phyloP scores from a whole-genome alignment of 495 filamentous ascomycete species.

The Talaromyces thailandensis region DNA sequence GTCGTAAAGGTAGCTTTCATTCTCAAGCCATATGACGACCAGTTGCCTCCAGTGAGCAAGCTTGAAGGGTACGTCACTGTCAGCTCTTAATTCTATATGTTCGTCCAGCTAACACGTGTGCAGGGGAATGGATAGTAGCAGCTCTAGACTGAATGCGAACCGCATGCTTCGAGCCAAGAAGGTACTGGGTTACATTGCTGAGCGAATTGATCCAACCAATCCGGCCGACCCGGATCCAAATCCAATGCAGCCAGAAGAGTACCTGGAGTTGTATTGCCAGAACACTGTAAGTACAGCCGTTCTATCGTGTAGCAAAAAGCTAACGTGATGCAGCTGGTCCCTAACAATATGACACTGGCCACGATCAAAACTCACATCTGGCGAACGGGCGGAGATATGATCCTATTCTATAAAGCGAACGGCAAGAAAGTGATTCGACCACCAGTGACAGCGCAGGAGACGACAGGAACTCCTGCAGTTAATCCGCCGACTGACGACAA shows the following conservation, averaged over 20 bases:
- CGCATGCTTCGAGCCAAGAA: slow-evolving; percentile 94
- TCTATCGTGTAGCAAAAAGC: not conserved
- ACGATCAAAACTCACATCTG: slow-evolving; percentile 86
- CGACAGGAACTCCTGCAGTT: not conserved
- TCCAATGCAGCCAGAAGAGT: slow-evolving; percentile 74
- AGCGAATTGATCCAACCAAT: slow-evolving; percentile 66
- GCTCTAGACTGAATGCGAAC: slow-evolving; percentile 88
- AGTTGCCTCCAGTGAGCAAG: slow-evolving; percentile 59
- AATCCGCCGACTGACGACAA: slow-evolving; percentile 10
- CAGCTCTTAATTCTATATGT: not conserved
- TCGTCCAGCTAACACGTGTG: slow-evolving; percentile 8
- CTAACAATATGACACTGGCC: slow-evolving; percentile 77
- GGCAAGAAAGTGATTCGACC: slow-evolving; percentile 50
- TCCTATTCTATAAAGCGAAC: slow-evolving; percentile 85
- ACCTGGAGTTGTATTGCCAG: slow-evolving; percentile 89
- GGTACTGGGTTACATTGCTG: slow-evolving; percentile 85
- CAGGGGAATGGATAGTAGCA: slow-evolving; percentile 39
- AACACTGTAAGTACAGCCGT: slow-evolving; percentile 54
- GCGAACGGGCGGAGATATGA: slow-evolving; percentile 83
- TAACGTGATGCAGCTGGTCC: slow-evolving; percentile 38
- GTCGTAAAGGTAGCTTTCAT: slow-evolving; percentile 88
- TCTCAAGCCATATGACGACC: slow-evolving; percentile 72
- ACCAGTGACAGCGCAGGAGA: not conserved
- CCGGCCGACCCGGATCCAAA: slow-evolving; percentile 45
- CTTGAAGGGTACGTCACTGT: slow-evolving; percentile 42